Evolutionary conservation across 805 yeast genomes (phyloP), one percentile per base, ranked within the genome.

Genomic region (Wickerhamiella sorbophila): DNA sequence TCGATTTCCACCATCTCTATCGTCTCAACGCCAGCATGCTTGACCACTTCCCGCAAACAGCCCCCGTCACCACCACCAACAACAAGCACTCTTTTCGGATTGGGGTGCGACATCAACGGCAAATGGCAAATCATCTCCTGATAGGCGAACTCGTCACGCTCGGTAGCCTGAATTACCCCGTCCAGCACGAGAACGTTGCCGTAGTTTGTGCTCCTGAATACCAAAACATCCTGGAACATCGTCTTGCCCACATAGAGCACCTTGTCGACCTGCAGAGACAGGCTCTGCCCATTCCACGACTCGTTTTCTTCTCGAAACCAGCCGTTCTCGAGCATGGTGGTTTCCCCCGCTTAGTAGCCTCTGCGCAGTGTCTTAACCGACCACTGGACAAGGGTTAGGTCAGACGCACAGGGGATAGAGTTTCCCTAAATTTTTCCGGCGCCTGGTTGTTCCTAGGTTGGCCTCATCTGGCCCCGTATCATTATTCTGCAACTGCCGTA

Each of bases 61-160:
- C 96, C 96, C 49, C 96, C 94, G 59, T 86, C 96, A 34, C 96
- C 96, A 20, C 96, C 96, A 21, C 96, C 96, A 52, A 86, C 82
- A 24, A 86, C 91, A 40, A 86, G 70, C 8, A 85, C 93, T 42
- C 69, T 71, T 51, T 72, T 72, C 1, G 96, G 95, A 33, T 67
- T 54, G 3, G 74, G 73, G 62, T 86, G 96, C 9, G 83, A 64
- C 72, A 77, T 75, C 44, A 87, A 55, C 4, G 95, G 87, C 22
- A 84, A 61, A 59, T 87, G 94, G 2, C 93, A 65, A 48, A 86
- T 87, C 77, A 84, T 75, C 58, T 86, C 96, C 63, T 86, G 96
- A 61, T 86, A 86, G 10, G 94, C 85, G 60, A 83, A 86, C 60
- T 86, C 96, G 61, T 87, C 96, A 44, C 85, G 68, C 58, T 87